Percentiles rank a stretch among this genome's conserved stretches.
Conservation (phyloP, 1,139 yeast genomes). For the Candida mesenterica region DNA sequence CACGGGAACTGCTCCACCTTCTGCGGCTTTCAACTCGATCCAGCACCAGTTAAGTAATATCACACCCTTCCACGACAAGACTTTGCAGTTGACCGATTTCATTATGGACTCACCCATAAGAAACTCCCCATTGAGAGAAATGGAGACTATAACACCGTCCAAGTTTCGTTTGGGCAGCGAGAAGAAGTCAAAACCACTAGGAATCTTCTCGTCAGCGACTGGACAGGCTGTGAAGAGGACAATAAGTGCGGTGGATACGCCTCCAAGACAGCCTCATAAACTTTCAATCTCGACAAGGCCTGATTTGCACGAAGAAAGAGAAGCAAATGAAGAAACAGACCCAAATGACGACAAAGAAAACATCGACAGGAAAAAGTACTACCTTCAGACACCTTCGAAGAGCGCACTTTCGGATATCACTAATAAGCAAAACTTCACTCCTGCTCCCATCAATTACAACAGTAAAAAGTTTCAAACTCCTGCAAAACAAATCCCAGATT, state of each 20-base stretch:
- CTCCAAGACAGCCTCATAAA: constrained; percentile 40
- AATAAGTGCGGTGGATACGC: constrained; percentile 40
- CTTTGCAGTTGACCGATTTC: constrained; percentile 43
- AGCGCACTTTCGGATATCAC: constrained; percentile 27
- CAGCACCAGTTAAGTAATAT: constrained; percentile 24
- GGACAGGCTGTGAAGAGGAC: constrained; percentile 32
- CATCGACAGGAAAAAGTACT: constrained; percentile 10
- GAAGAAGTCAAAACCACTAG: constrained; percentile 5
- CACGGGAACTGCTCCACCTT: constrained; percentile 13
- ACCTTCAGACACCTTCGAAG: constrained; percentile 35
- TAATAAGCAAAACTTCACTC: constrained; percentile 14
- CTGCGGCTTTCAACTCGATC: constrained; percentile 15
- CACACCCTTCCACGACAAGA: constrained; percentile 47
- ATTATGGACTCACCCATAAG: constrained; percentile 47
- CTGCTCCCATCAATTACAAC: constrained; percentile 23
- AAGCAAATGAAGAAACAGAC: constrained; percentile 10
- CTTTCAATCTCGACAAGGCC: constrained; percentile 22
- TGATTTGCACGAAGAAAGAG: constrained; percentile 14
- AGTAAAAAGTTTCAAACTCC: constrained; percentile 18
- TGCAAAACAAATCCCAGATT: constrained; percentile 18
- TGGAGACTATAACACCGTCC: constrained; percentile 46
- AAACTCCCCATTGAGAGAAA: constrained; percentile 29
- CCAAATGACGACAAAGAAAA: constrained; percentile 15
- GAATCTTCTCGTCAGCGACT: constrained; percentile 22
- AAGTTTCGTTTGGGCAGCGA: constrained; percentile 32